A percentile compares a stretch with the other conserved stretches of the same genome.
Conservation (phyloP, 2,329 filamentous ascomycete species). For the Fusarium armeniacum region DNA sequence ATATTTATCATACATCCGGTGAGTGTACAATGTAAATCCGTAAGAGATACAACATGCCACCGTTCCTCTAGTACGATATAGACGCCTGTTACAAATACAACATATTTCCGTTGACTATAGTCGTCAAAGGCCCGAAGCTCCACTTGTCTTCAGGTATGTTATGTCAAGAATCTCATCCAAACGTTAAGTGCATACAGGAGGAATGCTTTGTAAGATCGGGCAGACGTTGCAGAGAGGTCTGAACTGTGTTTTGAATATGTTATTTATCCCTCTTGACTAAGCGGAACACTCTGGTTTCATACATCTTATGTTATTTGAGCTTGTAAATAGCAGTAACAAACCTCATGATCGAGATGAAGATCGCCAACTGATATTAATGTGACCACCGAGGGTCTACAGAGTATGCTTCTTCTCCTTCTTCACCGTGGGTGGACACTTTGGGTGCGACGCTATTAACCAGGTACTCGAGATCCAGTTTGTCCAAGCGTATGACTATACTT, state of each 20-base stretch:
- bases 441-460: neutral
- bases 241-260: slow-evolving; percentile 2
- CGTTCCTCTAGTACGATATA: neutral
- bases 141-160: neutral
- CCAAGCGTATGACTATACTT: neutral
- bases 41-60: slow-evolving; percentile 7
- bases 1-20: neutral
- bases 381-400: neutral
- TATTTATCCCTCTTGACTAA: neutral
- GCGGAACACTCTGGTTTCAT: neutral
- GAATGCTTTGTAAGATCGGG: neutral
- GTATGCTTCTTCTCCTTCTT: neutral
- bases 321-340: neutral
- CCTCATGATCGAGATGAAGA: neutral
- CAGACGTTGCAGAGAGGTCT: neutral
- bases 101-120: slow-evolving; percentile 2
- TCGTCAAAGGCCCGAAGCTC: neutral
- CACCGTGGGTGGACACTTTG: neutral
- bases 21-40: slow-evolving; percentile 5
- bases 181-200: neutral
- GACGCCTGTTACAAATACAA: neutral
- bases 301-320: neutral
- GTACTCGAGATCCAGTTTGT: neutral
- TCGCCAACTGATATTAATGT: neutral
- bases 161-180: neutral